Base-by-base conservation (phyloP, 2,329 filamentous ascomycete species). In the Periconia digitata region DNA sequence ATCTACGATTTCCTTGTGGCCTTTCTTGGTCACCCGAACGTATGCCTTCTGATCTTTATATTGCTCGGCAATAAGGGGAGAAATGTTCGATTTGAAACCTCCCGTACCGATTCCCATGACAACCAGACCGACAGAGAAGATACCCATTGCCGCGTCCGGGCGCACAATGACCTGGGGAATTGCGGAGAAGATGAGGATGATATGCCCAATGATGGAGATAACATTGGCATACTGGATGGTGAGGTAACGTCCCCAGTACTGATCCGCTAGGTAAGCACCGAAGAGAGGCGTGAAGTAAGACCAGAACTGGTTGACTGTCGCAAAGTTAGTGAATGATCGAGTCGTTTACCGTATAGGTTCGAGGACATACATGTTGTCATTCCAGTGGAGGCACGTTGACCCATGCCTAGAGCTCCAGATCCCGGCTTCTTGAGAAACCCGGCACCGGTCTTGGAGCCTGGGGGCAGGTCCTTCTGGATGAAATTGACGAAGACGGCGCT, bases 21-120 rank as follows among this genome's bases (percentile, higher is more conserved):
- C 65, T 7, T 62, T 54, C 43, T 65, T 66, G 43, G 46, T 62
- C 17, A 62, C 56, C 17, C 62, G 62, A 7, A 68, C 59, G 27
- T 65, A 64, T 7, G 62, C 60, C 27, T 56, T 64, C 17, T 59
- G 55, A 34, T 62, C 55, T 24, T 66, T 66, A 57, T 67, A 66
- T 69, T 89, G 85, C 54, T 88, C 85, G 41, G 84, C 85, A 35
- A 75, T 67, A 54, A 82, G 62, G 21, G 79, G 79, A 37, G 76
- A 76, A 42, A 81, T 78, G 69, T 86, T 87, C 56, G 81, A 80
- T 72, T 88, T 88, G 75, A 88, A 86, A 53, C 85, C 83, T 59
- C 85, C 85, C 3, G 84, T 86, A 23, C 85, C 85, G 6, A 87
- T 65, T 44, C 85, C 85, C 51, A 87, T 85, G 49, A 86, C 66